Evolutionary conservation across 129 eudicot species (phyloP), one percentile per base, ranked within the genome.

Genomic region (Gnaphalium uliginosum): DNA sequence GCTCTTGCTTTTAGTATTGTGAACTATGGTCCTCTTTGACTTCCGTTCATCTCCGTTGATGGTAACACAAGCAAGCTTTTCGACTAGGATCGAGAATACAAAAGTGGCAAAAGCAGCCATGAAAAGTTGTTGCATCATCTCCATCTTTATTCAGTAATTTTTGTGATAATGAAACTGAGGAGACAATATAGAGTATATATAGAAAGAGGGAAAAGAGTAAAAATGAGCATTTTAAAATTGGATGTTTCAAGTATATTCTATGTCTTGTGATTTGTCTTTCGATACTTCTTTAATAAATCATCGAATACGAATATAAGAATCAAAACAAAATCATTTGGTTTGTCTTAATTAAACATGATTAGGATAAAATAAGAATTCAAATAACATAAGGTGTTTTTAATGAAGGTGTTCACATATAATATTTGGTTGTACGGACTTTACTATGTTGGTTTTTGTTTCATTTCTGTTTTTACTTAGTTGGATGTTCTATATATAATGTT

Each of bases 101-200:
- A 73, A 79, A 65, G 79, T 60, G 2, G 11, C 79, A 73, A 79
- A 79, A 41, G 83, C 78, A 37, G 67, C 83, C 83, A 79, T 27
- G 79, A 73, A 74, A 61, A 79, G 48, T 5, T 73, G 83, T 66
- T 79, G 79, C 57, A 79, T 43, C 79, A 66, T 66, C 68, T 79
- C 83, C 79, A 79, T 79, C 19, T 73, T 26, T 79, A 37, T 53
- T 66, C 33, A 33, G 48, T 51, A n/a, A 79, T 29, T 27, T 29
- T 29, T 32, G 46, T 29, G 8, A 19, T 56, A 2, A n/a, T n/a
- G 58, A 18, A 26, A 63, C 17, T 63, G 68, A 63, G 23, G 5
- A n/a, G 46, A 63, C 29, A 63, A 63, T 6, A 5, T 63, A 29
- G 39, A 26, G 68, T 63, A 29, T 62, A 63, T 63, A 63, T 29